Evolutionary conservation across 805 yeast species (phyloP), one percentile per base, ranked within the genome.

Genomic region (Candida argentea): DNA sequence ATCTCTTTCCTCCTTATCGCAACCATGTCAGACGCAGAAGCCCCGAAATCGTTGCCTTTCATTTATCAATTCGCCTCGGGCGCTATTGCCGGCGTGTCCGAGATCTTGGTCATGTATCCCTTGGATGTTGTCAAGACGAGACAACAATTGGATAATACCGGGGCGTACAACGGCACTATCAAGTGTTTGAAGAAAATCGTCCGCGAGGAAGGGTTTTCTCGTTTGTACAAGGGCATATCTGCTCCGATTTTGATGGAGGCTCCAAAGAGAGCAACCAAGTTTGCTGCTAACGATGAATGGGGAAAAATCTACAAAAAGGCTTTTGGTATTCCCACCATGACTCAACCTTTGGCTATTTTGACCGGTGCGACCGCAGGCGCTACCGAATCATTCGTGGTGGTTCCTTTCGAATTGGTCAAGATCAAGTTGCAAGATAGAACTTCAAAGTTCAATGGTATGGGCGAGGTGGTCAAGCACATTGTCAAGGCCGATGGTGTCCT

Each of bases 301-400:
- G 89, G 94, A 29, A 79, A 79, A 55, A 55, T 86, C 42, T 89
- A 86, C 69, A 73, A 73, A 41, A 64, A 65, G 17, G 51, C 61
- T 13, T 85, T 87, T 52, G 94, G 84, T 29, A 67, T 81, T 25
- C 53, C 65, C 6, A 55, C 70, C 38, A 70, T 81, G 73, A 82
- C 65, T 37, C 97, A 89, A 60, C 74, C 81, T 6, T 63, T 91
- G 48, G 85, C 96, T 3, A 64, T 91, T 31, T 65, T 89, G 42
- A 83, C 95, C 23, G 99, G 99, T 61, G 96, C 97, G 20, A 81
- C 94, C 34, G 98, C 99, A 5, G 99, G 99, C 63, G 93, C 95
- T 21, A 78, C 87, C 25, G 99, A 91, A 56, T 74, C 95, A 3
- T 85, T 87, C 51, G 95, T 91, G 24, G 97, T 91, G 31, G 97